Base-by-base conservation (phyloP, 805 yeast species). In the Sugiyamaella mastotermitis region DNA sequence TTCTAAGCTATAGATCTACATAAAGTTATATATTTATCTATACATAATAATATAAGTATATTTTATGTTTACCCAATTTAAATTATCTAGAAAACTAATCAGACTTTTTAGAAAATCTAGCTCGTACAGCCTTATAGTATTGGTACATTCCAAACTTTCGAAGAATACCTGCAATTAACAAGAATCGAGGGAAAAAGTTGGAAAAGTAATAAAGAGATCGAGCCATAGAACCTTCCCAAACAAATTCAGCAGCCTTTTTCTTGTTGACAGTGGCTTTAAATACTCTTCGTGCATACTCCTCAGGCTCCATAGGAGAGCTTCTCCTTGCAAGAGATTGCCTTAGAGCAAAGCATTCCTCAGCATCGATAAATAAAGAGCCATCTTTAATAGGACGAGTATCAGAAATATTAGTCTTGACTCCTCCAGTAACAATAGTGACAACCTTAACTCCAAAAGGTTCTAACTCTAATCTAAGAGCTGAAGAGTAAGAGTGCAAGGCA, bases 391-490 rank as follows among this genome's bases (percentile, higher is more conserved):
- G 69, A 47, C 85, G 66, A 2, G 64, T 72, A 49, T 83, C 90
- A 0, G 78, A 83, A 49, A 83, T 80, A 40, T 77, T 68, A 0
- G 92, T 80, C 16, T 63, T 61, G 21, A 83, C 92, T 25, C 83
- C 90, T 21, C 94, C 94, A 6, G 92, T 83, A 28, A 81, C 60
- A 9, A 79, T 67, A 49, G 80, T 79, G 43, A 80, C 65, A 0
- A 83, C 90, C 35, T 75, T 66, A 4, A 83, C 90, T 11, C 72
- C 82, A 50, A 81, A 78, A 3, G 85, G 82, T 53, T 74, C 73
- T 70, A 83, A 56, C 57, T 83, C 94, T 18, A 78, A 53, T 37
- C 79, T 72, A 40, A 83, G 60, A 2, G 69, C 70, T 28, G 74
- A 70, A 0, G 85, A 82, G 52, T 77, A 83, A 48, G 74, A 79